Base-by-base conservation (phyloP, 148 eudicot species). In the Nepenthes mirabilis region DNA sequence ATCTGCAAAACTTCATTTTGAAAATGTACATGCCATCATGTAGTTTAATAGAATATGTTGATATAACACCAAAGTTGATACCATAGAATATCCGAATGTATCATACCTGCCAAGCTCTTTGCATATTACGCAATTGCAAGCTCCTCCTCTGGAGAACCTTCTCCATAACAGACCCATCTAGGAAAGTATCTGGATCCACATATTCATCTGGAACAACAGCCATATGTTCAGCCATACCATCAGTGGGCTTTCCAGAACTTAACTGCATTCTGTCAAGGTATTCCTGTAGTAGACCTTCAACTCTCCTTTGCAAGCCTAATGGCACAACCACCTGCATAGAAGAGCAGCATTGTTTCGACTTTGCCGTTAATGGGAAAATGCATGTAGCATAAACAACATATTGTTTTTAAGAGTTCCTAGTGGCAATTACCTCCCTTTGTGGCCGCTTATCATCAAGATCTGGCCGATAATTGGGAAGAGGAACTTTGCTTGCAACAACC, bases 381-480 rank as follows among this genome's bases (percentile, higher is more conserved):
- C 40, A 57, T 12, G 10, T 11, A 49, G 1, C 14, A 10, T 10
- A 6, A 49, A 49, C 12, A 10, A 49, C 0, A 5, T n/a, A 49
- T 49, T 11, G 3, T 49, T 49, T 11, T 1, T 49, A n/a, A 11
- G n/a, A 49, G 2, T 49, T 2, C 52, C 52, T 2, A 49, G 43
- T 53, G 52, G 56, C 12, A 59, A 64, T 65, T 79, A 94, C 99
- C 97, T 94, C 99, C 72, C 99, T 86, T 73, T 94, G 99, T 36
- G 99, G 99, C 55, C 99, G 91, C 68, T 86, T 94, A 82, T 94
- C 97, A 72, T 94, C 99, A 71, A 94, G 90, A 82, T 94, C 97
- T 37, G 97, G 95, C 55, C 99, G 81, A 70, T 94, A 94, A 72
- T 89, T 89, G 59, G 97, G 99, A 74, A 94, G 95, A 67, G 99